A percentile compares a stretch with the other conserved stretches of the same genome.
Evolutionary conservation across 768 basidiomycete species (phyloP).

Genomic region (Sarcomyxa edulis): DNA sequence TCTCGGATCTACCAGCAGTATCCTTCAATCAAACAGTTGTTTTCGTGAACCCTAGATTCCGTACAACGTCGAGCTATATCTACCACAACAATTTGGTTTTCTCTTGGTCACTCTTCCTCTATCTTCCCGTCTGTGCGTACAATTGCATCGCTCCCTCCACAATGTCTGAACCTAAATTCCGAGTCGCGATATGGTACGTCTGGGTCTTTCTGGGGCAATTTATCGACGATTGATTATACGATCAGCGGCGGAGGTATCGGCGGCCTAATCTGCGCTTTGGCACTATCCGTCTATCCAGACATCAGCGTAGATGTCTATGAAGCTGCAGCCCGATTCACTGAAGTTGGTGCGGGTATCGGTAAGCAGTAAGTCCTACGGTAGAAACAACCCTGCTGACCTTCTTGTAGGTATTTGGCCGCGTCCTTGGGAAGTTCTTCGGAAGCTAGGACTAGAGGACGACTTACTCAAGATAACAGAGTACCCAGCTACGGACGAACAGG

Average conservation of each 20-base stretch:
- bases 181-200: conserved; percentile 1
- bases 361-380: too few species aligned
- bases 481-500: conserved; percentile 26
- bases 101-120: too few species aligned
- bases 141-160: too few species aligned
- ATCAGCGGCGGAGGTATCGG: conserved; percentile 3
- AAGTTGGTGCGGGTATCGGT: conserved; percentile 4
- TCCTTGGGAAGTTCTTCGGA: conserved; percentile 41
- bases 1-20: too few species aligned
- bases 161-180: neutral
- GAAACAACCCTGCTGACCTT: too few species aligned
- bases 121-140: too few species aligned
- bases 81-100: too few species aligned
- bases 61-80: too few species aligned
- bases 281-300: conserved; percentile 15
- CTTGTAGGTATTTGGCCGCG: conserved; percentile 10
- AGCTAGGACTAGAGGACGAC: conserved; percentile 41
- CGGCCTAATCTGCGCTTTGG: neutral
- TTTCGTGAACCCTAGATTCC: too few species aligned
- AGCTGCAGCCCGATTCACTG: conserved; percentile 13
- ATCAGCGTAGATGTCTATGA: conserved; percentile 28
- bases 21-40: too few species aligned
- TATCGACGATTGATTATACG: too few species aligned
- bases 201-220: too few species aligned
- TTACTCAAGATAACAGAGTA: conserved; percentile 32